These are phyloP conservation scores for Agrocybe praecox DNA, from an alignment of 768 basidiomycete species.

Conservation along the genomic window DNA sequence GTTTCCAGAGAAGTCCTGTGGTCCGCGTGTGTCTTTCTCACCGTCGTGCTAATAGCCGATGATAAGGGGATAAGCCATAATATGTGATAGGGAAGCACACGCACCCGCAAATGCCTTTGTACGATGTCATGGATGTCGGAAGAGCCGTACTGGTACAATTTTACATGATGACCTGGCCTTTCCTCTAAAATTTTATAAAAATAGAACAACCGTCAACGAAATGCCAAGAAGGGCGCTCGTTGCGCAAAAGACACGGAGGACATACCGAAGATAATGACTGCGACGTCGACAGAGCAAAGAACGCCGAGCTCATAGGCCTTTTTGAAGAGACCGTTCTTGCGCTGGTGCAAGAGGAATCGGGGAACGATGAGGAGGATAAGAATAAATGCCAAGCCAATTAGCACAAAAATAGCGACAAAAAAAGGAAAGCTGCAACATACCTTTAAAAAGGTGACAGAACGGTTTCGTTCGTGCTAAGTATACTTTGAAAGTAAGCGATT, in stretches of 20 bases:
- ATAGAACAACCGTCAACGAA: conserved; percentile 37
- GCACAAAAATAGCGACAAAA: conserved; percentile 65
- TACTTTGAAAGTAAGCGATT: conserved; percentile 47
- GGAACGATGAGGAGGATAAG: conserved; percentile 19
- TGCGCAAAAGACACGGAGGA: conserved; percentile 4
- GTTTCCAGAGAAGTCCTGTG: conserved; percentile 46
- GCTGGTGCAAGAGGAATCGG: conserved; percentile 41
- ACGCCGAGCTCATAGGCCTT: conserved; percentile 92
- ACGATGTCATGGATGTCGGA: conserved; percentile 70
- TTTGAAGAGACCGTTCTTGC: conserved; percentile 90
- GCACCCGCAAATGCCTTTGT: conserved; percentile 59
- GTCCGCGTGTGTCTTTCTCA: conserved; percentile 49
- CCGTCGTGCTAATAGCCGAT: conserved; percentile 43
- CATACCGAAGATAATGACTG: conserved; percentile 79
- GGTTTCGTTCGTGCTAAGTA: conserved; percentile 87
- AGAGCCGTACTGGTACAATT: conserved; percentile 84
- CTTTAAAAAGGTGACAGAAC: conserved; percentile 91
- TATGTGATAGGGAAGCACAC: conserved; percentile 16
- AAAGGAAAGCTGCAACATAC: conserved; percentile 41
- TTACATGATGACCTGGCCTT: conserved; percentile 75
- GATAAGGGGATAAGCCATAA: conserved; percentile 11
- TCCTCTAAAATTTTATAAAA: conserved; percentile 60
- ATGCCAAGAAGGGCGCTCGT: conserved; percentile 15
- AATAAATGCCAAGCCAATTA: conserved; percentile 48
- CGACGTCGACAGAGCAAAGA: conserved; percentile 85